Evolutionary conservation across 2,329 filamentous ascomycete species (phyloP), one percentile per base, ranked within the genome.

Genomic region (Verticillium zaregamsianum): DNA sequence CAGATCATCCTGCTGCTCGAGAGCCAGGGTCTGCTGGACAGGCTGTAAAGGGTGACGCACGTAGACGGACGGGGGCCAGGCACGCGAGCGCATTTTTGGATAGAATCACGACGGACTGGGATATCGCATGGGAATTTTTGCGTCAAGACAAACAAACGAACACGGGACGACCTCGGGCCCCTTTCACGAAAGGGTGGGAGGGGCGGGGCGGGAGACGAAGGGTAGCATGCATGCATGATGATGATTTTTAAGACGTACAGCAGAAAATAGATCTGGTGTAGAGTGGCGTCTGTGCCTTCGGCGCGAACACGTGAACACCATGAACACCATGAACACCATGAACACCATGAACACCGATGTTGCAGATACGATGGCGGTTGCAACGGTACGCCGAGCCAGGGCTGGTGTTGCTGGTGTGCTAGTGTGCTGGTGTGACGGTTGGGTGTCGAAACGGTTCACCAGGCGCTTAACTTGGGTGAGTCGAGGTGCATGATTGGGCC

Each of bases 1-100:
- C 91, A 98, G 85, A 98, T 99, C 71, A 86, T 99, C 66, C 83
- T 99, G 72, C 79, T 97, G 79, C 82, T 99, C 63, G 95, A 99
- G 86, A 90, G 89, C 74, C 84, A 90, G 71, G 95, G 95, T 58
- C 86, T 97, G 72, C 81, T 99, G 71, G 94, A 97, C 81, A 86
- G 82, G 63, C 72, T 86, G 63, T 87, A 78, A 74, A 23, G 54
- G 54, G 23, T 25, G 40, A 17, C 23, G 28, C 14, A 39, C 2
- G 37, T 14, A 45, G 15, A 45, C 39, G 17, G 7, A 45, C 9
- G 2, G 5, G 20, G 20, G 11, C 9, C 39, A 45, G 20, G 20
- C 8, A 28, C 20, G 45, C 17, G 20, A 52, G 45, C 20, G 45
- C 20, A 52, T 23, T 52, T 23, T 9, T n/a, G 20, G n/a, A 28